Base-by-base conservation (phyloP, 768 basidiomycete species). In the Leucogyrophana mollusca region DNA sequence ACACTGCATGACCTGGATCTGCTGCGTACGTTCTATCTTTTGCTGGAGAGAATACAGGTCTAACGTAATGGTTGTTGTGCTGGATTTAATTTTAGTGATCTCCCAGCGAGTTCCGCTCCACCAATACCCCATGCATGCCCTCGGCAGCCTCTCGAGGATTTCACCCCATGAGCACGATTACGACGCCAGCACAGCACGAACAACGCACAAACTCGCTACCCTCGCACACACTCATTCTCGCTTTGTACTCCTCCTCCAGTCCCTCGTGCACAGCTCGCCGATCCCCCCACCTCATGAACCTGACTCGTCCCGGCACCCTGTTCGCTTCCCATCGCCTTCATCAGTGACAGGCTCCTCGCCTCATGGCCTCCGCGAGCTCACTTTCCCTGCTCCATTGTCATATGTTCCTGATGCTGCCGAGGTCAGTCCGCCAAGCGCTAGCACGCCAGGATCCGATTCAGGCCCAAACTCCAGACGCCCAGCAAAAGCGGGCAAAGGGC, bases 371-470 rank as follows among this genome's bases (percentile, higher is more conserved):
- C 71, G 82, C 37, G 80, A 87, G 52, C 74, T 91, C 46, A 79
- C 75, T 8, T 90, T 90, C 61, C 89, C 89, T 18, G 78, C 85
- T 5, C 89, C 89, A 0, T 71, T 91, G 4, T 83, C 83, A 11
- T 80, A 77, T 50, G 48, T 40, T 3, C 52, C 62, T 4, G 56
- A 66, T 18, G 21, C 50, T 9, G 34, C 49, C n/a, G 52, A 60
- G 16, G 34, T 24, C 17, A 47, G 40, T 6, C 9, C 49, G 11
- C 45, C 55, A 6, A 52, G 52, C 39, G 16, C 47, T 30, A 40
- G 34, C 33, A 41, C 34, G 2, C 45, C 54, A 32, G 48, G 32
- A 16, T 34, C 42, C 4, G 17, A 4, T n/a, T 46, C 51, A 2
- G 46, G 47, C 4, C 23, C 8, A 7, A 30, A 30, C 27, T 30